Base-by-base conservation (phyloP, 2,329 filamentous ascomycete species). In the Podosphaera xanthii region DNA sequence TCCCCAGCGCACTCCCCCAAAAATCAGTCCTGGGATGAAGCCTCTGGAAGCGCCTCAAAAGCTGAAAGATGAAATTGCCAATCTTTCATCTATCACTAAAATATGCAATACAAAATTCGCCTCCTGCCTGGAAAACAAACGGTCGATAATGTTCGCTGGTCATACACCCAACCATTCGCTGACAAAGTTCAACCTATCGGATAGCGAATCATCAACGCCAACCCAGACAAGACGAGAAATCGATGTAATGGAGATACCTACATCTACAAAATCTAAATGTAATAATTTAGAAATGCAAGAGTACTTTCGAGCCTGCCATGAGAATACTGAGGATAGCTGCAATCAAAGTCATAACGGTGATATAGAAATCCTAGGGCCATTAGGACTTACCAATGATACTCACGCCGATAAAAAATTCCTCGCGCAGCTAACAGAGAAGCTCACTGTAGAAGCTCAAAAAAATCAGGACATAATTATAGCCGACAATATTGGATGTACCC, bases 61-160 rank as follows among this genome's bases (percentile, higher is more conserved):
- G 2, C 33, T 22, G 8, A 34, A n/a, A 12, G 42, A 50, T 14
- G 54, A 58, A 48, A 58, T 50, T 31, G 57, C 36, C 30, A 59
- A 62, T 10, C 46, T 59, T 31, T 59, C 60, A 31, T 58, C 58
- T 8, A 60, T 58, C 56, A 64, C 63, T 5, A 22, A 22, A 22
- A 22, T 22, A 22, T 22, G 22, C 22, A 22, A 22, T 22, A 40
- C 65, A 10, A 61, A 64, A 33, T 60, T 67, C 30, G 63, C 60
- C 14, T 55, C 44, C n/a, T 62, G 65, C 35, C 65, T 65, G 12
- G 78, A 76, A 64, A 71, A 72, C 50, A 72, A 71, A 56, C 73
- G 80, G 52, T 73, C 81, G 48, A 80, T 74, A 0, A 78, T 83
- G 74, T 76, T 82, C 67, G 80, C 80, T 30, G 80, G 80, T 0